These are phyloP conservation scores for Mycocentrospora acerina DNA, from an alignment of 2,329 filamentous ascomycete genomes.

Conservation along the genomic window DNA sequence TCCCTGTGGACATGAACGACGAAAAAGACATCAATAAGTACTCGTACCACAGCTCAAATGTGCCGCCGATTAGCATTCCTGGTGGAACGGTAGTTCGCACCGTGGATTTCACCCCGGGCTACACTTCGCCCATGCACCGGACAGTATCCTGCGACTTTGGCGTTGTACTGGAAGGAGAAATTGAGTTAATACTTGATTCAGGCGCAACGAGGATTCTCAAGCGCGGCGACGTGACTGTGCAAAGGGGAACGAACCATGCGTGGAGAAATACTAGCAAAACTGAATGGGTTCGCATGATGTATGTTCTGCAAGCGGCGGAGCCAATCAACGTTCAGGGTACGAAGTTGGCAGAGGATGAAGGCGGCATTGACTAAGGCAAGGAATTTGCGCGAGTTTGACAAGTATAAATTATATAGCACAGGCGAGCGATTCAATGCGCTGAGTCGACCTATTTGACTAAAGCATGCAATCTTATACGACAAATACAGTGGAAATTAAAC, in stretches of 20 bases:
- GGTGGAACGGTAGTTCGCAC: slow-evolving; percentile 50
- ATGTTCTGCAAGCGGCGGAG: slow-evolving; percentile 39
- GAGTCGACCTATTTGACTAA: too few species aligned
- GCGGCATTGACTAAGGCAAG: slow-evolving; percentile 37
- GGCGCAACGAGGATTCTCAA: slow-evolving; percentile 41
- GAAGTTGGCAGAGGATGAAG: slow-evolving; percentile 35
- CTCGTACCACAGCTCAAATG: slow-evolving; percentile 44
- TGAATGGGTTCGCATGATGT: slow-evolving; percentile 41
- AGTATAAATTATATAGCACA: too few species aligned
- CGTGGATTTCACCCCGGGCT: slow-evolving; percentile 40
- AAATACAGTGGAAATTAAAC: too few species aligned
- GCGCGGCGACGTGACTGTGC: slow-evolving; percentile 40
- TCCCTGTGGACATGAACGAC: slow-evolving; percentile 49
- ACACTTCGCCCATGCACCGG: slow-evolving; percentile 43
- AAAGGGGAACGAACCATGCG: slow-evolving; percentile 44
- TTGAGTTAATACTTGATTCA: slow-evolving; percentile 41
- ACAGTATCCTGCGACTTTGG: slow-evolving; percentile 46
- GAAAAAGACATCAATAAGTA: slow-evolving; percentile 52
- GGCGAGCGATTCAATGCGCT: too few species aligned
- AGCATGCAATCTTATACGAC: too few species aligned
- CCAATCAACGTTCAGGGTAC: slow-evolving; percentile 33
- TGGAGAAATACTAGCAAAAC: slow-evolving; percentile 41
- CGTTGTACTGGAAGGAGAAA: slow-evolving; percentile 42
- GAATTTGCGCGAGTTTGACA: too few species aligned
- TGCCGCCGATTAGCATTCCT: slow-evolving; percentile 54